Evolutionary conservation across 73 alveolate genomes (phyloP), one percentile per base, ranked within the genome.

Genomic region (Paramecium sonneborni): DNA sequence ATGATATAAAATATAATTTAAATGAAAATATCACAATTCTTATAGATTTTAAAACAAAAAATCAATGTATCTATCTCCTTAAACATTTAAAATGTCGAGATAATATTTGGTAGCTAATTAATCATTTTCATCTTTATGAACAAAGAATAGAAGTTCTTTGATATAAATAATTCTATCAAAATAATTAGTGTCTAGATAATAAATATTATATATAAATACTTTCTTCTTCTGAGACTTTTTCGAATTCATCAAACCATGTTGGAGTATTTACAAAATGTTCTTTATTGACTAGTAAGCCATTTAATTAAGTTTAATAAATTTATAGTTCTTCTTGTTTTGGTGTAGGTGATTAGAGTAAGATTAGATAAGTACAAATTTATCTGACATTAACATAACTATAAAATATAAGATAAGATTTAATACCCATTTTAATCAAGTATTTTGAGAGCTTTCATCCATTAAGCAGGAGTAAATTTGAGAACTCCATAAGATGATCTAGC

Each of bases 41-140:
- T 52, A 21, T 3, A 52, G 68, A 24, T 46, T 39, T 39, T 39
- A 44, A 5, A 79, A 44, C 44, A 79, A 46, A 79, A 14, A 79
- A 28, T 79, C 90, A 37, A 79, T 24, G 18, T 2, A 79, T 43
- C 90, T 79, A 32, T 79, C 90, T 79, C 90, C 90, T 79, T 39
- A 10, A 3, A 79, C 90, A 43, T 79, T 43, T 24, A 79, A 26
- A 46, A 79, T 79, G 2, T 79, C 90, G 39, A 79, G 41, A 79
- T 43, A 79, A n/a, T 79, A 44, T 79, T 44, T 79, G 11, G 72
- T 44, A 12, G 41, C 90, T 79, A 79, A 21, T 43, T 79, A 43
- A 79, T 79, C 90, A 79, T 79, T 79, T 24, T 79, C 90, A 72
- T 88, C 94, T 48, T 88, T 88, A 69, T 88, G 94, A 55, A 88